These are phyloP conservation scores for Babesia ovis DNA, from an alignment of 169 alveolate species.

Conservation along the genomic window DNA sequence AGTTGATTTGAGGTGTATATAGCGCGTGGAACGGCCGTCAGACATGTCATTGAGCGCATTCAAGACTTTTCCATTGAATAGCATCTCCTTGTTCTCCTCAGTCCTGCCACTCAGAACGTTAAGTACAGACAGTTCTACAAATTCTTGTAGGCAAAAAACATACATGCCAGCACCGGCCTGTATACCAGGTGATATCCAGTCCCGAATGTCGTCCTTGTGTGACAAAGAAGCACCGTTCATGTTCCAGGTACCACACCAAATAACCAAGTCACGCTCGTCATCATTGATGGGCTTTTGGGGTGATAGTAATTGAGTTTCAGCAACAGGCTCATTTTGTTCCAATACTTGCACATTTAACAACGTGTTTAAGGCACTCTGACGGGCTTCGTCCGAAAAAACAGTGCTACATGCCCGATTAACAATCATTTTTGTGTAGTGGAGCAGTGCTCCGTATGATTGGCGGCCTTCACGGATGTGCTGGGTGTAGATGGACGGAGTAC, in stretches of 20 bases:
- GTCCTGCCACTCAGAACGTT: slow-evolving; percentile 33
- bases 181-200: slow-evolving; percentile 67
- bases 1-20: slow-evolving; percentile 35
- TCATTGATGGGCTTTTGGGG: not conserved
- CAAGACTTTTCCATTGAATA: slow-evolving; percentile 36
- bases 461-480: slow-evolving; percentile 81
- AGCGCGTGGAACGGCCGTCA: not conserved
- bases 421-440: slow-evolving; percentile 53
- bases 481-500: slow-evolving; percentile 92
- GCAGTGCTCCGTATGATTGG: slow-evolving; percentile 15
- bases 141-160: slow-evolving; percentile 76
- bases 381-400: slow-evolving; percentile 38
- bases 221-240: slow-evolving; percentile 69
- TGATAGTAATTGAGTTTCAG: not conserved
- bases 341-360: not conserved
- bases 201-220: slow-evolving; percentile 64
- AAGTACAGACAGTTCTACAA: slow-evolving; percentile 58
- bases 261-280: slow-evolving; percentile 37
- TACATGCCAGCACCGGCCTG: slow-evolving; percentile 61
- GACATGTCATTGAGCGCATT: not conserved
- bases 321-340: not conserved
- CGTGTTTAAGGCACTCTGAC: slow-evolving; percentile 30
- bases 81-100: slow-evolving; percentile 60
- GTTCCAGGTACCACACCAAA: slow-evolving; percentile 82
- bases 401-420: slow-evolving; percentile 45